Percentiles rank a stretch among this genome's conserved stretches.
These are phyloP conservation scores for Fusarium paranaense DNA, from an alignment of 2,329 filamentous ascomycete species.

Conservation along the genomic window DNA sequence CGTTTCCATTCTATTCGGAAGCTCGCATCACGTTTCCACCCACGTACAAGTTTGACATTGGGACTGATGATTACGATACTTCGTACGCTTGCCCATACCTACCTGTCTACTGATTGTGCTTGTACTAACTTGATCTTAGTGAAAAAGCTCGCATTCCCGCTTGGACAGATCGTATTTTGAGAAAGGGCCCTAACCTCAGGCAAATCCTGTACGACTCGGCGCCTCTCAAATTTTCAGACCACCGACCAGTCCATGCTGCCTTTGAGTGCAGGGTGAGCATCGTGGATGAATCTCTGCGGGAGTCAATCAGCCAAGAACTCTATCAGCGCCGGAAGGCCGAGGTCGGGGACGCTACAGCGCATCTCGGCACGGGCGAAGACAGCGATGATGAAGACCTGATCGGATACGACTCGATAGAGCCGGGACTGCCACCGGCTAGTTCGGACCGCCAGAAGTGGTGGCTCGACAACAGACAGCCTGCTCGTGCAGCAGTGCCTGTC, in stretches of 20 bases:
- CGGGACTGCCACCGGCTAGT: constrained; percentile 76
- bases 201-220: constrained; percentile 87
- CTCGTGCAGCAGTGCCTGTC: constrained; percentile 76
- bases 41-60: constrained; percentile 96
- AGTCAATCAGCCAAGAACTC: constrained; percentile 77
- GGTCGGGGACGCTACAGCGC: constrained; percentile 72
- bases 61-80: constrained; percentile 89
- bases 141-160: constrained; percentile 96
- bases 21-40: constrained; percentile 88
- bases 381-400: constrained; percentile 84
- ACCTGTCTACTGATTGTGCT: neutral
- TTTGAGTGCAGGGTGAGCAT: constrained; percentile 88
- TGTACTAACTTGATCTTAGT: constrained; percentile 53
- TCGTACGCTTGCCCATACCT: constrained; percentile 67
- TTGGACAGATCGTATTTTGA: constrained; percentile 94
- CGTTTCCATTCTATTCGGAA: constrained; percentile 94
- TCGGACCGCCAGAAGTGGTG: constrained; percentile 79
- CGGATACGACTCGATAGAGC: constrained; percentile 85
- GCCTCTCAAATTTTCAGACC: constrained; percentile 89
- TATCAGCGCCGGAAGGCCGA: constrained; percentile 77
- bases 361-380: constrained; percentile 62
- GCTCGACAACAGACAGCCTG: constrained; percentile 78
- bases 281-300: constrained; percentile 79
- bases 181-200: constrained; percentile 84
- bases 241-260: constrained; percentile 91